Conservation (phyloP, 176 grass and related monocot species). For the Cocos nucifera region DNA sequence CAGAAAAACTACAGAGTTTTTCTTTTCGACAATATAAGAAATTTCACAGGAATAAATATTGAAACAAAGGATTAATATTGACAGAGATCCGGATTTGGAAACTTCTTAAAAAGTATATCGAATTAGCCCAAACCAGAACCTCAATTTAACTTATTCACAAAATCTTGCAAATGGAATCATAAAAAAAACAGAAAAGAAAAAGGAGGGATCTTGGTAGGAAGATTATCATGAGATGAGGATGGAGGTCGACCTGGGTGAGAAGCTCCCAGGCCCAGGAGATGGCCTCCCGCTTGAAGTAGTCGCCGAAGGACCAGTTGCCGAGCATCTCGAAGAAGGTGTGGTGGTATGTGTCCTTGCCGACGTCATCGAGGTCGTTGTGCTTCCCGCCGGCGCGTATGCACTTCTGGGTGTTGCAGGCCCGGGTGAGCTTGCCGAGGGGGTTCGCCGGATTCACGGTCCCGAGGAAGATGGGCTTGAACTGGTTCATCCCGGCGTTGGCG, state of each 20-base stretch:
- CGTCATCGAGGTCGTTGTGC: constrained; percentile 99
- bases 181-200: neutral
- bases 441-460: constrained; percentile 60
- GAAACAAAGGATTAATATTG: too few species aligned
- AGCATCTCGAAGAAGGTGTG: constrained; percentile 99
- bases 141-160: too few species aligned
- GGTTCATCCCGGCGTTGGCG: constrained; percentile 97
- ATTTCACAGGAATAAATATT: too few species aligned
- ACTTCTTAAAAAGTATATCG: too few species aligned
- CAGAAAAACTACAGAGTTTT: too few species aligned
- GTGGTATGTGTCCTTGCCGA: constrained; percentile 96
- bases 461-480: constrained; percentile 91
- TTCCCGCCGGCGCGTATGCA: constrained; percentile 94
- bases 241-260: constrained; percentile 46
- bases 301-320: constrained; percentile 88
- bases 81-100: too few species aligned
- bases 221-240: too few species aligned
- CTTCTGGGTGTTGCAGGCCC: constrained; percentile 86
- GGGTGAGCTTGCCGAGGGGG: constrained; percentile 43
- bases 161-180: neutral
- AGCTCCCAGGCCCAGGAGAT: constrained; percentile 93
- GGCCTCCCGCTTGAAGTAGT: constrained; percentile 94
- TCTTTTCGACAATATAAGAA: too few species aligned
- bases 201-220: neutral
- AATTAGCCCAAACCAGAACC: too few species aligned